Conservation (phyloP, 1,284 basidiomycete genomes). For the Boletus hoseneyae region DNA sequence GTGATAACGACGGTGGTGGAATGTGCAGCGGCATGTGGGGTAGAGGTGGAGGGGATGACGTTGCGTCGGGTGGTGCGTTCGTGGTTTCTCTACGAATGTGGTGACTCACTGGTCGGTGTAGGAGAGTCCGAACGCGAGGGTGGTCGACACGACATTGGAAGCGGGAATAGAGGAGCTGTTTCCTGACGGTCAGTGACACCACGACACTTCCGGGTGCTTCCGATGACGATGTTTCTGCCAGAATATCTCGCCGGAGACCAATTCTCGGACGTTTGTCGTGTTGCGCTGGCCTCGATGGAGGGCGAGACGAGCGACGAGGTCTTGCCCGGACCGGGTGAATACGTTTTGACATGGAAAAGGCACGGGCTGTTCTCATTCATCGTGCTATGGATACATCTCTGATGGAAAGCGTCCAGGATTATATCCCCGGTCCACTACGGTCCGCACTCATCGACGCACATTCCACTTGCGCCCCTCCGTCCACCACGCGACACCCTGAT, state of each 20-base stretch:
- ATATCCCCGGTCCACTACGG: constrained; percentile 39
- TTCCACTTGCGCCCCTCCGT: constrained; percentile 55
- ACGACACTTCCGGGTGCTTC: not conserved
- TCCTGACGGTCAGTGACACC: constrained; percentile 36
- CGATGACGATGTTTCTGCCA: constrained; percentile 25
- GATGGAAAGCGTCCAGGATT: constrained; percentile 16
- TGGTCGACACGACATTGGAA: constrained; percentile 43
- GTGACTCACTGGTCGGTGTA: constrained; percentile 23
- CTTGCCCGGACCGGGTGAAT: constrained; percentile 52
- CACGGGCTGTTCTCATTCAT: constrained; percentile 23
- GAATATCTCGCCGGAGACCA: constrained; percentile 64
- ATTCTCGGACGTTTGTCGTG: constrained; percentile 52
- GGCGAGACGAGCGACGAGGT: constrained; percentile 33
- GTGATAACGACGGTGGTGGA: constrained; percentile 48
- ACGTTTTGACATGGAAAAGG: constrained; percentile 69
- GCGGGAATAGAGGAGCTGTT: constrained; percentile 37
- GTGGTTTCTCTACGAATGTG: too few relatives aligned
- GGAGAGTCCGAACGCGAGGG: constrained; percentile 44
- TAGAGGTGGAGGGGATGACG: constrained; percentile 50
- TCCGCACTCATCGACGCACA: constrained; percentile 43
- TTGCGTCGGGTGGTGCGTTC: constrained; percentile 46
- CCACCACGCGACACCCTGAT: constrained; percentile 59
- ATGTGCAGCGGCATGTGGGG: constrained; percentile 49
- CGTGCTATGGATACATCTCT: not conserved
- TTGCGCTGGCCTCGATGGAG: constrained; percentile 46